Conservation (phyloP, 2,329 filamentous ascomycete genomes). For the Xylariaceae sp. region DNA sequence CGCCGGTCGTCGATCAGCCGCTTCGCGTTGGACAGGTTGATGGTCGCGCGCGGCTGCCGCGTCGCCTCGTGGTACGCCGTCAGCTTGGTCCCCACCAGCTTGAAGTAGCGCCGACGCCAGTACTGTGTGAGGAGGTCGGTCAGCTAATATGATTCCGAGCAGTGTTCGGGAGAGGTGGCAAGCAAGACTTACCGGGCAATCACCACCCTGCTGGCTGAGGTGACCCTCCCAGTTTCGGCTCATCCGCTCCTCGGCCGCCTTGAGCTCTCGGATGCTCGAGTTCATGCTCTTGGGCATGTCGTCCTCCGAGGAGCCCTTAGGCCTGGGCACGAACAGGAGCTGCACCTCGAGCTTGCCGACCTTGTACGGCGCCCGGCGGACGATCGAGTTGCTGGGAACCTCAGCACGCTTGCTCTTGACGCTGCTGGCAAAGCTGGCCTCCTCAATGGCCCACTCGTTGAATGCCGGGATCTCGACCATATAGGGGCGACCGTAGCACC, state of each 20-base stretch:
- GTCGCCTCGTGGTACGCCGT: slow-evolving; percentile 96
- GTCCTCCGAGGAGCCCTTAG: slow-evolving; percentile 77
- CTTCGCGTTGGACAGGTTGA: slow-evolving; percentile 88
- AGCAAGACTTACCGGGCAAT: slow-evolving; percentile 73
- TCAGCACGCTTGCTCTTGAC: slow-evolving; percentile 80
- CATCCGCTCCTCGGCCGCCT: slow-evolving; percentile 75
- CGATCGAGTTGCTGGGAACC: slow-evolving; percentile 53
- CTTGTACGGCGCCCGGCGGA: slow-evolving; percentile 88
- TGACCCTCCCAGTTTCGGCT: slow-evolving; percentile 78
- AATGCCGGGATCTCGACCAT: slow-evolving; percentile 88
- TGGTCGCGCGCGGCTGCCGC: slow-evolving; percentile 89
- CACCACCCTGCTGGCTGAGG: slow-evolving; percentile 92
- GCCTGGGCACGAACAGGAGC: slow-evolving; percentile 88
- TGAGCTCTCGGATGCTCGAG: slow-evolving; percentile 86
- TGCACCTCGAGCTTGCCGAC: slow-evolving; percentile 92
- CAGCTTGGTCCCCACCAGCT: slow-evolving; percentile 80
- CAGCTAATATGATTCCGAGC: not conserved
- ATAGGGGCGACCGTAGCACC: slow-evolving; percentile 82
- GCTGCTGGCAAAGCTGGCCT: slow-evolving; percentile 68
- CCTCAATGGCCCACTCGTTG: slow-evolving; percentile 97
- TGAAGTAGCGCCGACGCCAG: slow-evolving; percentile 97
- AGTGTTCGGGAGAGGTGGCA: slow-evolving; percentile 1
- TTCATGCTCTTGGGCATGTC: slow-evolving; percentile 99
- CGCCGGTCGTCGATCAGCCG: slow-evolving; percentile 90
- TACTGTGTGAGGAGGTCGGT: slow-evolving; percentile 53